Conservation (phyloP, 2,329 filamentous ascomycete genomes). For the Clonostachys byssicola region DNA sequence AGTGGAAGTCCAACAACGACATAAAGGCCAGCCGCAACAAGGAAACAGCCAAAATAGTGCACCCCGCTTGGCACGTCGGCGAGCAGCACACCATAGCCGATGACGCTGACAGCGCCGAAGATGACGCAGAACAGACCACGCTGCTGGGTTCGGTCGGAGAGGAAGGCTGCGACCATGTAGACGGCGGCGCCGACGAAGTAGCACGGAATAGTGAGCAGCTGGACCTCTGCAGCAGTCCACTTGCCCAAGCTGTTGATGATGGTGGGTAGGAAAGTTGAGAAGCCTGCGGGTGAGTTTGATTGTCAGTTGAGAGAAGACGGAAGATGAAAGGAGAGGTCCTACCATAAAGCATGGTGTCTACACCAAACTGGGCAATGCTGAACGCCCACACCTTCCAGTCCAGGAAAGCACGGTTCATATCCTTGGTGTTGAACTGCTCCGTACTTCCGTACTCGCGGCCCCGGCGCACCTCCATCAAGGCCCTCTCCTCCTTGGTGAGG, state of each 20-base stretch:
- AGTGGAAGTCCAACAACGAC: slow-evolving; percentile 50
- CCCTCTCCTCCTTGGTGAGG: slow-evolving; percentile 53
- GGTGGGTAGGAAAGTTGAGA: slow-evolving; percentile 73
- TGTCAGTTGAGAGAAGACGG: not conserved
- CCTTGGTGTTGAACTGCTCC: slow-evolving; percentile 44
- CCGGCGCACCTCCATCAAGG: slow-evolving; percentile 51
- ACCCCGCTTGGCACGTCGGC: slow-evolving; percentile 55
- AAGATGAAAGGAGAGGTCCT: slow-evolving; percentile 2
- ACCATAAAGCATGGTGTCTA: slow-evolving; percentile 72
- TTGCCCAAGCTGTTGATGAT: slow-evolving; percentile 67
- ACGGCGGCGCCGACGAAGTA: slow-evolving; percentile 68
- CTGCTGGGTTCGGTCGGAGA: slow-evolving; percentile 64
- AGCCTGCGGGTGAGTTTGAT: slow-evolving; percentile 38
- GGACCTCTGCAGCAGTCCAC: slow-evolving; percentile 62
- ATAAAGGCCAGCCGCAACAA: slow-evolving; percentile 73
- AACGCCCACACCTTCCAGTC: slow-evolving; percentile 78
- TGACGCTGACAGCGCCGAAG: slow-evolving; percentile 58
- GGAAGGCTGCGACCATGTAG: slow-evolving; percentile 61
- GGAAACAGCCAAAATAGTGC: slow-evolving; percentile 71
- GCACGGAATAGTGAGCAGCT: slow-evolving; percentile 75
- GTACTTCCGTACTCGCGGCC: slow-evolving; percentile 42
- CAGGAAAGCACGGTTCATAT: slow-evolving; percentile 62
- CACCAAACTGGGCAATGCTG: slow-evolving; percentile 65
- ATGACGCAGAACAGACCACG: slow-evolving; percentile 61
- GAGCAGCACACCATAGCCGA: slow-evolving; percentile 67